These are phyloP conservation scores for Linum usitatissimum DNA, from an alignment of 345 rosid species.

Conservation along the genomic window DNA sequence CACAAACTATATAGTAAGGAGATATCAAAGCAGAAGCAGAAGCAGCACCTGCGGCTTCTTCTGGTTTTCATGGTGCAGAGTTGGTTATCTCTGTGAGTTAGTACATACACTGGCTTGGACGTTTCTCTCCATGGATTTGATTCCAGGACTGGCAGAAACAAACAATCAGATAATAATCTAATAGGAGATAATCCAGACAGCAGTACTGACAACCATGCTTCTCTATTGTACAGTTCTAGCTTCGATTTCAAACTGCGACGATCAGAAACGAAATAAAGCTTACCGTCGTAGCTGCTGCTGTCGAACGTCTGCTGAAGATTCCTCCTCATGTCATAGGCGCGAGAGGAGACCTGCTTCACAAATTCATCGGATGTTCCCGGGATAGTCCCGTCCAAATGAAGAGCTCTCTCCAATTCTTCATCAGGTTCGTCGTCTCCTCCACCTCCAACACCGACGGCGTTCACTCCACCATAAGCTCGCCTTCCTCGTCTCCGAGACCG, in stretches of 20 bases:
- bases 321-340: slow-evolving; percentile 95
- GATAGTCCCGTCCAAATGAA: slow-evolving; percentile 84
- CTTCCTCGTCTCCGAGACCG: slow-evolving; percentile 19
- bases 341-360: slow-evolving; percentile 75
- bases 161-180: slow-evolving; percentile 2
- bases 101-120: slow-evolving; percentile 76
- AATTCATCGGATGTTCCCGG: slow-evolving; percentile 79
- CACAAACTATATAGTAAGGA: slow-evolving; percentile 5
- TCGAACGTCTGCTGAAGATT: slow-evolving; percentile 74
- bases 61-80: slow-evolving; percentile 92
- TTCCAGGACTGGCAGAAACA: slow-evolving; percentile 55
- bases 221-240: not conserved
- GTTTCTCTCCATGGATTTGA: slow-evolving; percentile 91
- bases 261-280: not conserved
- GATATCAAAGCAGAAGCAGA: slow-evolving; percentile 1
- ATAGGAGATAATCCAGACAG: not conserved
- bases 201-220: not conserved
- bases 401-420: slow-evolving; percentile 75
- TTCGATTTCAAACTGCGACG: not conserved
- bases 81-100: slow-evolving; percentile 72
- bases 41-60: slow-evolving; percentile 62
- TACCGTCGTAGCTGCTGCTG: slow-evolving; percentile 87
- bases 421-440: slow-evolving; percentile 21
- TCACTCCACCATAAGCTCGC: slow-evolving; percentile 31
- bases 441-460: slow-evolving; percentile 14